Percentiles rank a stretch among this genome's conserved stretches.
These are phyloP conservation scores for Phytopythium montanum DNA, from an alignment of 352 stramenopile species.

Conservation along the genomic window DNA sequence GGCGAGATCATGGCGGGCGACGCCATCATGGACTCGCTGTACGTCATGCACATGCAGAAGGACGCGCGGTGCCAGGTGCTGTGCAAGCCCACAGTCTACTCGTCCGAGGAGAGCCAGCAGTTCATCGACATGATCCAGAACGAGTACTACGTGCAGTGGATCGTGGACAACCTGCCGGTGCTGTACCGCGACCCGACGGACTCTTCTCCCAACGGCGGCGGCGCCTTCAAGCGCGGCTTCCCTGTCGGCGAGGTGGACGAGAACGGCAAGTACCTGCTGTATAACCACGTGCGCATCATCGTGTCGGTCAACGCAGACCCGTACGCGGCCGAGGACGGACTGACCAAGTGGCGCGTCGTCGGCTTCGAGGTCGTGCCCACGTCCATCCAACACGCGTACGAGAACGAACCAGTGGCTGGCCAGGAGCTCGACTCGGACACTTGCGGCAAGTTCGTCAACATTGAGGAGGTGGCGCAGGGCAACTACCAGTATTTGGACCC, in stretches of 20 bases:
- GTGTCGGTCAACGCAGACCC: constrained; percentile 90
- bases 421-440: constrained; percentile 80
- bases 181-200: constrained; percentile 79
- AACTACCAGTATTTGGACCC: constrained; percentile 85
- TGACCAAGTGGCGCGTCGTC: constrained; percentile 88
- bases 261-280: constrained; percentile 92
- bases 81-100: constrained; percentile 87
- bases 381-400: constrained; percentile 92
- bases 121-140: constrained; percentile 93
- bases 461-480: constrained; percentile 71
- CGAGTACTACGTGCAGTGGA: constrained; percentile 95
- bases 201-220: constrained; percentile 38
- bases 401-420: constrained; percentile 78
- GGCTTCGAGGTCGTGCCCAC: constrained; percentile 96
- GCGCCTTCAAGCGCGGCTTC: constrained; percentile 88
- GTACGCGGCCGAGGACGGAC: constrained; percentile 55
- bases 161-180: constrained; percentile 91
- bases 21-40: constrained; percentile 91
- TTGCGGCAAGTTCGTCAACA: constrained; percentile 88
- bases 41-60: constrained; percentile 88
- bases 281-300: constrained; percentile 98
- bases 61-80: constrained; percentile 87
- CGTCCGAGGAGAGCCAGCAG: constrained; percentile 60
- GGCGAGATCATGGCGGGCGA: constrained; percentile 92
- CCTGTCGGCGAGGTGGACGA: constrained; percentile 92